Conservation (phyloP, 1,284 basidiomycete species). For the Cryptococcus jaspeensis region DNA sequence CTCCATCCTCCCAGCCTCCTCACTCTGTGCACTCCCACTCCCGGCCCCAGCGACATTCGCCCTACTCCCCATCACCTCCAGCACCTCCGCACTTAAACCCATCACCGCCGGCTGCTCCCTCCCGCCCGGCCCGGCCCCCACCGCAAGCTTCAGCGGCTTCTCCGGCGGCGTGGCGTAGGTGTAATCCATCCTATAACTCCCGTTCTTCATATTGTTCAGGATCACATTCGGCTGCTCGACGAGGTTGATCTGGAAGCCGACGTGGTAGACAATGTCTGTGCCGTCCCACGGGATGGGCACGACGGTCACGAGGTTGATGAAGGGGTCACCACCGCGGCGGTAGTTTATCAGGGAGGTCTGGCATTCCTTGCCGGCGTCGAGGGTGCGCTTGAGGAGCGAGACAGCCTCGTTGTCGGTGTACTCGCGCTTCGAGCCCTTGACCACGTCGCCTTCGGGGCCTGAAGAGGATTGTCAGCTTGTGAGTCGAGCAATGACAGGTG, state of each 20-base stretch:
- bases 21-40: slow-evolving; percentile 24
- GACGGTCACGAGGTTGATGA: slow-evolving; percentile 81
- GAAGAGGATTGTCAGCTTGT: slow-evolving; percentile 65
- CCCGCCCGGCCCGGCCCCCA: slow-evolving; percentile 11
- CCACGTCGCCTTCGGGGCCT: slow-evolving; percentile 63
- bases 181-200: slow-evolving; percentile 67
- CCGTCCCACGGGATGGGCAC: slow-evolving; percentile 70
- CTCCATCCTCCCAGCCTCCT: slow-evolving; percentile 46
- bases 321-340: slow-evolving; percentile 76
- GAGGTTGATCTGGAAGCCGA: slow-evolving; percentile 91
- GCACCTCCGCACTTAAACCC: slow-evolving; percentile 33
- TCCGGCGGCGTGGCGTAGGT: slow-evolving; percentile 44
- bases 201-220: slow-evolving; percentile 69
- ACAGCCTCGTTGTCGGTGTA: slow-evolving; percentile 72
- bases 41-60: slow-evolving; percentile 20
- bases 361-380: slow-evolving; percentile 75
- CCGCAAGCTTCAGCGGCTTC: slow-evolving; percentile 26
- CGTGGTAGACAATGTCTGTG: slow-evolving; percentile 74
- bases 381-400: slow-evolving; percentile 63
- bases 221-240: slow-evolving; percentile 82
- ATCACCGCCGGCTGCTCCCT: slow-evolving; percentile 2
- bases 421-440: slow-evolving; percentile 64
- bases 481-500: slow-evolving; percentile 46
- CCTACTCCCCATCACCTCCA: slow-evolving; percentile 36
- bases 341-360: slow-evolving; percentile 88